phyloP scores from a whole-genome alignment of 306 rosid genomes.

The Alnus glutinosa region DNA sequence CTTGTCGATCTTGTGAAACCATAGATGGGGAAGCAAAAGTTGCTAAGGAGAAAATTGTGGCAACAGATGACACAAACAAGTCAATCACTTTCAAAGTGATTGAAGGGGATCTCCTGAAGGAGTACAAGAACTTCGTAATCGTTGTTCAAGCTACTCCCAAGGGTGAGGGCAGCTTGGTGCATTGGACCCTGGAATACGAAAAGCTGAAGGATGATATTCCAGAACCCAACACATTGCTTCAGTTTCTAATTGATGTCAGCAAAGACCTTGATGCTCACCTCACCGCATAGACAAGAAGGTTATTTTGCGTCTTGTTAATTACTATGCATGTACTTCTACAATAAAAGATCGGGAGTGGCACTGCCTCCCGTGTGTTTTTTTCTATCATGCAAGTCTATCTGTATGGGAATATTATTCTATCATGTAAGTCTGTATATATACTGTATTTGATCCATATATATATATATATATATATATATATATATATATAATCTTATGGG shows the following conservation, averaged over 20 bases:
- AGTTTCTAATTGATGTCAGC: slow-evolving; percentile 6
- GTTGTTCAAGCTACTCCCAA: too few relatives aligned
- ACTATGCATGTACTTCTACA: not conserved
- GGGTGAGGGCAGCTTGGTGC: too few relatives aligned
- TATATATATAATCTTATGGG: too few relatives aligned
- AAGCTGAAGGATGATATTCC: not conserved
- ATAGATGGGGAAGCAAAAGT: slow-evolving; percentile 31
- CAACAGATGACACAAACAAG: slow-evolving; percentile 33
- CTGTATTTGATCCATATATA: too few relatives aligned
- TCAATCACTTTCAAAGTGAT: slow-evolving; percentile 31
- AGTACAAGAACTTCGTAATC: not conserved
- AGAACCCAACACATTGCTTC: slow-evolving; percentile 31
- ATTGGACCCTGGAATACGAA: too few relatives aligned
- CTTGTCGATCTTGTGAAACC: not conserved
- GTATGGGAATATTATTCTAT: too few relatives aligned
- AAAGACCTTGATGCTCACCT: slow-evolving; percentile 33
- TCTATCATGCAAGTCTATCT: too few relatives aligned
- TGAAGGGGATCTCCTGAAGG: slow-evolving; percentile 32
- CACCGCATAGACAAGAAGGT: not conserved
- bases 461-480: too few relatives aligned
- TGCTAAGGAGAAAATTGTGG: slow-evolving; percentile 32
- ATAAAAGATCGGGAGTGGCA: not conserved
- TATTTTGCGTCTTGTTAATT: too few relatives aligned
- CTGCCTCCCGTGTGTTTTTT: not conserved
- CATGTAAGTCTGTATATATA: too few relatives aligned